These are phyloP conservation scores for Xylariaceae sp. DNA, from an alignment of 2,329 filamentous ascomycete genomes.

Conservation along the genomic window DNA sequence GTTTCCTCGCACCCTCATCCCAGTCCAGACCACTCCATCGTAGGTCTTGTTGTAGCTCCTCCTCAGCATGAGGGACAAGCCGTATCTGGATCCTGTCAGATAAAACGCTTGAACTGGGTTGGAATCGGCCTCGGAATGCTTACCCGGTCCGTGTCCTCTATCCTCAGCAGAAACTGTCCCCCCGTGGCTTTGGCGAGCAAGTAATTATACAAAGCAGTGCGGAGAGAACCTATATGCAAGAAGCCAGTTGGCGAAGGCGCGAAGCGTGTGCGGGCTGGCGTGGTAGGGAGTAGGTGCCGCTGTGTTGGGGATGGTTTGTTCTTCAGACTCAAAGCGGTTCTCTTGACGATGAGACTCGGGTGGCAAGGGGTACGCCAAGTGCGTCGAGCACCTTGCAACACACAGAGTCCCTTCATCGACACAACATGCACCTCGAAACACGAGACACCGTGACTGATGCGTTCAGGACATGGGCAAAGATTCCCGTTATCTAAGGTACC, in stretches of 20 bases:
- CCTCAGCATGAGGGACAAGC: conserved; percentile 71
- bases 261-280: conserved; percentile 72
- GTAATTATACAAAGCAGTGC: conserved; percentile 94
- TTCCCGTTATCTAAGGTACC: no score
- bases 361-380: no score
- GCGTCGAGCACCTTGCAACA: no score
- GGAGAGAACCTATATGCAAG: conserved; percentile 81
- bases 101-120: no score
- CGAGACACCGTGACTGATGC: no score
- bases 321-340: no score
- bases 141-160: conserved; percentile 94
- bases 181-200: conserved; percentile 80
- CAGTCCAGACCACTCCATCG: conserved; percentile 83
- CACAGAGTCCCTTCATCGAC: no score
- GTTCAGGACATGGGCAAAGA: no score
- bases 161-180: conserved; percentile 81
- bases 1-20: conserved; percentile 65
- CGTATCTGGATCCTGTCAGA: conserved; percentile 66
- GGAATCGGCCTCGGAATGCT: no score
- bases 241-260: conserved; percentile 94
- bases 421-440: no score
- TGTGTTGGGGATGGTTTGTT: no score
- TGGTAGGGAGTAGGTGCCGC: conserved; percentile 41
- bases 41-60: conserved; percentile 69
- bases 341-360: no score